Percentiles rank a stretch among this genome's conserved stretches.
Conservation (phyloP, 2,329 filamentous ascomycete genomes). For the Cladosporium sp. region DNA sequence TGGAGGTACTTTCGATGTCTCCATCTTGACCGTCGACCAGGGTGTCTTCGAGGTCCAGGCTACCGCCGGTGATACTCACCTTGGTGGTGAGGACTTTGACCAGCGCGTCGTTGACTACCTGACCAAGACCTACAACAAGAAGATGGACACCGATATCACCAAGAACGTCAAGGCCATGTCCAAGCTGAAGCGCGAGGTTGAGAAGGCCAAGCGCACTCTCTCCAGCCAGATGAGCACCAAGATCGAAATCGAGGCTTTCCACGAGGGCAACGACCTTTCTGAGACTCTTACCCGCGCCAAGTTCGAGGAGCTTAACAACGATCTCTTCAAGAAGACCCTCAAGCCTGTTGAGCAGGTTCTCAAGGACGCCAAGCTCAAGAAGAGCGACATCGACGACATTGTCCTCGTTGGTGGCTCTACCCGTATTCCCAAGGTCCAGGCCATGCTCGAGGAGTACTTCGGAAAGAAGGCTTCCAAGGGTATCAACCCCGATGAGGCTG, state of each 20-base stretch:
- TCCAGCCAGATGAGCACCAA: conserved; percentile 46
- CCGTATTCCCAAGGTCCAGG: conserved; percentile 97
- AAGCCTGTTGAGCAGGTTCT: conserved; percentile 99
- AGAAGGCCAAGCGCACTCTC: conserved; percentile 98
- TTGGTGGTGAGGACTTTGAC: conserved; percentile 98
- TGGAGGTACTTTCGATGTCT: conserved; percentile 99
- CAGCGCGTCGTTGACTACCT: conserved; percentile 97
- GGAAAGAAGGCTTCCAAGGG: conserved; percentile 98
- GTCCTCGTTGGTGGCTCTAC: conserved; percentile 98
- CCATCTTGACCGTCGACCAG: conserved; percentile 93
- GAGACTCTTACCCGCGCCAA: conserved; percentile 98
- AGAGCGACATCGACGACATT: conserved; percentile 91
- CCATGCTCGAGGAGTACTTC: conserved; percentile 95
- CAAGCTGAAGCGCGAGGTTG: conserved; percentile 98
- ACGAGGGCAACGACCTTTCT: conserved; percentile 95
- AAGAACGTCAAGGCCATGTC: conserved; percentile 98
- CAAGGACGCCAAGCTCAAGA: conserved; percentile 97
- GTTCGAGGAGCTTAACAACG: conserved; percentile 98
- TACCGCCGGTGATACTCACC: conserved; percentile 96
- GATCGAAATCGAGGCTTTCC: conserved; percentile 91
- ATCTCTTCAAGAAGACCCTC: conserved; percentile 98
- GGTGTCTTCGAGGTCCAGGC: conserved; percentile 99
- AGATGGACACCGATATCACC: conserved; percentile 86
- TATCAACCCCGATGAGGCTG: conserved; percentile 99
- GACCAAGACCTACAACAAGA: conserved; percentile 98